These are phyloP conservation scores for Syzygium aromaticum DNA, from an alignment of 345 rosid genomes.

Conservation along the genomic window DNA sequence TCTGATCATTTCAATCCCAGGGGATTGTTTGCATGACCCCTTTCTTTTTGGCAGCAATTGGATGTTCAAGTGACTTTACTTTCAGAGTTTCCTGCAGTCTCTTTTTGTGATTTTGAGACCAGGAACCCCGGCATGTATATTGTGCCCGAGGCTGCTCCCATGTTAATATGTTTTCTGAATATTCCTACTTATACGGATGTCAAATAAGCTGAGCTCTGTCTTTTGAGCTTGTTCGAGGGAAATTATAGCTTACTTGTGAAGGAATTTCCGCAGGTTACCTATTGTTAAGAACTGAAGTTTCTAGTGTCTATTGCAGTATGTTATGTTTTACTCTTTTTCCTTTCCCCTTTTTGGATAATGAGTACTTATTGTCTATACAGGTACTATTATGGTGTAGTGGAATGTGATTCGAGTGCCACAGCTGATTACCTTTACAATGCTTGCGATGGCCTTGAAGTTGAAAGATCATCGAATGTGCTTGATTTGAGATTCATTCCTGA, in stretches of 20 bases:
- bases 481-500: slow-evolving; percentile 94
- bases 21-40: background rate
- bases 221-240: background rate
- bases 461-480: slow-evolving; percentile 83
- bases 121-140: background rate
- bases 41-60: background rate
- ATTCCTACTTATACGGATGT: background rate
- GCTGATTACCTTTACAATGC: slow-evolving; percentile 73
- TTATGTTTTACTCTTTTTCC: background rate
- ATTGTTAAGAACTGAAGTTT: background rate
- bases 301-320: background rate
- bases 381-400: slow-evolving; percentile 81
- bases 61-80: background rate
- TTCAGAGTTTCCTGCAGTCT: background rate
- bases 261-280: background rate
- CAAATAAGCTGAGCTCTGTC: background rate
- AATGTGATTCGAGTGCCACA: slow-evolving; percentile 75
- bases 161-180: background rate
- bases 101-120: background rate
- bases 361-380: slow-evolving; percentile 14
- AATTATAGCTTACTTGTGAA: background rate
- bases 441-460: slow-evolving; percentile 90
- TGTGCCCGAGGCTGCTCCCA: background rate
- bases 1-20: background rate
- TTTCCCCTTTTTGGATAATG: background rate